These are phyloP conservation scores for Rhizomucor miehei DNA, from an alignment of 371 early-diverging fungal genomes.

Conservation along the genomic window DNA sequence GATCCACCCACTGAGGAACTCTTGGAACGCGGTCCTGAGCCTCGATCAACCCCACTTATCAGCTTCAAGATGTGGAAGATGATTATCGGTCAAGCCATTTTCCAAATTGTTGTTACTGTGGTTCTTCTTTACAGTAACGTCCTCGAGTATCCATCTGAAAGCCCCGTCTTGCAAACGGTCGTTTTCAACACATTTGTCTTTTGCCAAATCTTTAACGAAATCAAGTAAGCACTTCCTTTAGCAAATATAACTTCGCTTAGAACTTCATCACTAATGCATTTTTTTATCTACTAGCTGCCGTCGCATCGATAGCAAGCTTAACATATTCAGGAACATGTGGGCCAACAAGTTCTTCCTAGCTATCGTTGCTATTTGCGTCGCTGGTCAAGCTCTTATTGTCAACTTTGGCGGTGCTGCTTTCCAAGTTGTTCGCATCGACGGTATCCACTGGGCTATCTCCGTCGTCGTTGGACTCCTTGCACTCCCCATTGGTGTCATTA, in stretches of 20 bases:
- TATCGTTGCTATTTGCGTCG: slow-evolving; percentile 52
- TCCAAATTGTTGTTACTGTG: slow-evolving; percentile 56
- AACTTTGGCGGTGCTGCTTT: slow-evolving; percentile 61
- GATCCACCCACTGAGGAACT: slow-evolving; percentile 65
- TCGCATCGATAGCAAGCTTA: slow-evolving; percentile 57
- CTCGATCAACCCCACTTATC: slow-evolving; percentile 59
- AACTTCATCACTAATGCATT: too few relatives aligned
- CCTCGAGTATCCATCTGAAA: slow-evolving; percentile 20
- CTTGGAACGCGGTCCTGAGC: slow-evolving; percentile 59
- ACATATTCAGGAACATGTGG: slow-evolving; percentile 53
- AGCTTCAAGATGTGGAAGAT: slow-evolving; percentile 69
- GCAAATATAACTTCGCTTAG: neutral
- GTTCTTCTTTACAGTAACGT: slow-evolving; percentile 55
- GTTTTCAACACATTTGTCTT: slow-evolving; percentile 76
- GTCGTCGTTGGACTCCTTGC: slow-evolving; percentile 61
- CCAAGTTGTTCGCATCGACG: slow-evolving; percentile 43
- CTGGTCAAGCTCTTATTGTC: slow-evolving; percentile 58
- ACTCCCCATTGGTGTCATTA: slow-evolving; percentile 65
- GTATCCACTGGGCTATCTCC: slow-evolving; percentile 64
- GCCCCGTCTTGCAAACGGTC: slow-evolving; percentile 41
- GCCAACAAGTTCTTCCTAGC: slow-evolving; percentile 55
- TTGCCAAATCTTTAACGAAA: slow-evolving; percentile 69
- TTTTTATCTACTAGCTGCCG: slow-evolving; percentile 43
- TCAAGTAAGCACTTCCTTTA: slow-evolving; percentile 37
- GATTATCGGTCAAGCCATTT: slow-evolving; percentile 63